Conservation (phyloP, 2,329 filamentous ascomycete species). For the Colletotrichum sp. region DNA sequence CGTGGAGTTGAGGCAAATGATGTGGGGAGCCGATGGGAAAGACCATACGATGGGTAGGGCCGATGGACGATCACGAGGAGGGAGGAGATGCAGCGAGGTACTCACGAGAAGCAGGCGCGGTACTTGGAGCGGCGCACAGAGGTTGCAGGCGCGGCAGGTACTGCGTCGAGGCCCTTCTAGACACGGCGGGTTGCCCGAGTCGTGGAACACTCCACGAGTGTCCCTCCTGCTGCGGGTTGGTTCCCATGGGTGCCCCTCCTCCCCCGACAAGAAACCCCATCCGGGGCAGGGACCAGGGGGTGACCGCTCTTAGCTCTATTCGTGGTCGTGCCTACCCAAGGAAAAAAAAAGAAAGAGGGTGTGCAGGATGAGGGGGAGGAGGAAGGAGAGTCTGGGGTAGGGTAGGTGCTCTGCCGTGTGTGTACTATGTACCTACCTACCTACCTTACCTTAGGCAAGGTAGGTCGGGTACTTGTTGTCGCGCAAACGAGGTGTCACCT, state of each 20-base stretch:
- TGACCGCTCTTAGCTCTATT: not conserved
- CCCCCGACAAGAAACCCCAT: not conserved
- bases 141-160: not conserved
- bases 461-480: too few species aligned
- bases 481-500: too few species aligned
- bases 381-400: not conserved
- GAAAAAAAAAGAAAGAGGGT: not conserved
- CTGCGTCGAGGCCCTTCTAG: not conserved
- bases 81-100: not conserved
- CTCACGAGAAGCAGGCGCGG: not conserved
- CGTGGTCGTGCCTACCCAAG: not conserved
- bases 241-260: not conserved
- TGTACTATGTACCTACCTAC: not conserved
- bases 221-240: not conserved
- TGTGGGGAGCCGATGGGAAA: not conserved
- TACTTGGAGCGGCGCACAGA: not conserved
- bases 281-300: not conserved
- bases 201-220: not conserved
- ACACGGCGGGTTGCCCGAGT: not conserved
- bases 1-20: conserved; percentile 6
- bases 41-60: not conserved
- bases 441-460: too few species aligned
- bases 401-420: not conserved
- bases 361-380: not conserved
- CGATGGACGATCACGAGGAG: conserved; percentile 13